Conservation (phyloP, 192 early-diverging fungal species). For the Coemansia asiatica region DNA sequence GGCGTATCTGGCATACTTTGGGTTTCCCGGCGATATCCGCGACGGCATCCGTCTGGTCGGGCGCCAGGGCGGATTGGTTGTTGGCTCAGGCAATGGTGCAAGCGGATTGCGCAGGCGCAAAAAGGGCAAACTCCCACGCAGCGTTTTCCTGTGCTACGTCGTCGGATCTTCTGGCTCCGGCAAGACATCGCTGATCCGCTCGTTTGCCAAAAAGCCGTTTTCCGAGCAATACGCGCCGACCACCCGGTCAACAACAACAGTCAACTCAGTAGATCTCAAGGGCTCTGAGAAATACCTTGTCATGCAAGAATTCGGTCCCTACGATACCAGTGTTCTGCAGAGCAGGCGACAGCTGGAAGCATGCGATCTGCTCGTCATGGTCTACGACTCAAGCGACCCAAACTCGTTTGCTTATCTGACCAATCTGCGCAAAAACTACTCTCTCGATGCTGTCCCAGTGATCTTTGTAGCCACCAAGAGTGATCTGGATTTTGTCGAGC, state of each 20-base stretch:
- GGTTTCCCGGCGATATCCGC: constrained; percentile 87
- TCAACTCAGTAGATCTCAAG: constrained; percentile 94
- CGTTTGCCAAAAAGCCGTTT: constrained; percentile 86
- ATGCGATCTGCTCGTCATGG: constrained; percentile 91
- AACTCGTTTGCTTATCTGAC: constrained; percentile 93
- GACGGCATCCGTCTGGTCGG: constrained; percentile 75
- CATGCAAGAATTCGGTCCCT: constrained; percentile 91
- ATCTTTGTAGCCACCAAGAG: constrained; percentile 96
- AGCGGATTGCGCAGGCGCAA: constrained; percentile 72
- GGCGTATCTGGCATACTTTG: constrained; percentile 94
- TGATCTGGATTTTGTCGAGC: constrained; percentile 81
- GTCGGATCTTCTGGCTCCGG: constrained; percentile 92
- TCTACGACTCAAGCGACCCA: constrained; percentile 92
- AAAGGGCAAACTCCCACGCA: constrained; percentile 81
- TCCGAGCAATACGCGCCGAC: constrained; percentile 74
- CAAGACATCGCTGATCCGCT: constrained; percentile 86
- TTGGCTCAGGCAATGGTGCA: constrained; percentile 35
- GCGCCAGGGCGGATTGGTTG: constrained; percentile 11
- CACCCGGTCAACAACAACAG: constrained; percentile 72
- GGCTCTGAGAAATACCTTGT: constrained; percentile 94
- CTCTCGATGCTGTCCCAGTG: constrained; percentile 79
- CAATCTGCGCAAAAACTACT: constrained; percentile 76
- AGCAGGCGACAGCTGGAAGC: constrained; percentile 82
- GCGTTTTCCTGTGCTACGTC: constrained; percentile 92
- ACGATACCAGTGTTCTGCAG: constrained; percentile 87